These are phyloP conservation scores for Musa itinerans DNA, from an alignment of 176 grass and related monocot species.

Conservation along the genomic window DNA sequence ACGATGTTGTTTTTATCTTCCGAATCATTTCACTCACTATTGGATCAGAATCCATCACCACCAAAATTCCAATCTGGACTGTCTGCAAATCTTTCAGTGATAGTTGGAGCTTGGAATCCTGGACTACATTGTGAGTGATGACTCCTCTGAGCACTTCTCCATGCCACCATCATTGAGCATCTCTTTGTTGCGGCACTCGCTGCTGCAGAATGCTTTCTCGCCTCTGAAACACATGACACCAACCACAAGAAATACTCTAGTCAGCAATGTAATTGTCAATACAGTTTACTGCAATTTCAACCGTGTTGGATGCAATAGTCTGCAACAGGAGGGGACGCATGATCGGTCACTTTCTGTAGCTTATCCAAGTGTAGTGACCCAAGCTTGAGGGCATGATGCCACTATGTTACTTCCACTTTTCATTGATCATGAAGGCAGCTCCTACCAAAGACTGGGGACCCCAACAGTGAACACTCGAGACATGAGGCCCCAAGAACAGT, in stretches of 20 bases:
- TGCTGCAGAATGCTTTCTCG: constrained; percentile 64
- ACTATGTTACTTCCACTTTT: constrained; percentile 19
- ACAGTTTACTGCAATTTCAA: constrained; percentile 22
- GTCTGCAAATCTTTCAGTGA: too few species aligned
- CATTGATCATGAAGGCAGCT: constrained; percentile 24
- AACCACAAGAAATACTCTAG: not conserved
- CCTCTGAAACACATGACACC: constrained; percentile 27
- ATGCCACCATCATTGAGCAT: constrained; percentile 39
- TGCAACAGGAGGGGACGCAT: constrained; percentile 21
- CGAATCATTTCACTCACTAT: not conserved
- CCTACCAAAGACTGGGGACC: constrained; percentile 1
- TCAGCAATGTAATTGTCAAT: not conserved
- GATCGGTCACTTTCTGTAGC: constrained; percentile 31
- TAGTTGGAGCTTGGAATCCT: not conserved
- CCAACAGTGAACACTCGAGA: constrained; percentile 14
- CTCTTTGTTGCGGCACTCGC: constrained; percentile 44
- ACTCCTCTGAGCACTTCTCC: constrained; percentile 14
- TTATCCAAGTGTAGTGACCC: constrained; percentile 22
- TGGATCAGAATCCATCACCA: not conserved
- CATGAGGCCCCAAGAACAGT: constrained; percentile 4
- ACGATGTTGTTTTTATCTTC: not conserved
- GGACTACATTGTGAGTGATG: not conserved
- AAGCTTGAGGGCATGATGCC: constrained; percentile 16
- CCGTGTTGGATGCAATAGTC: constrained; percentile 10
- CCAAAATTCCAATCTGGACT: too few species aligned